Evolutionary conservation across 495 filamentous ascomycete genomes (phyloP).

Genomic region (Friedmanniomyces endolithicus): DNA sequence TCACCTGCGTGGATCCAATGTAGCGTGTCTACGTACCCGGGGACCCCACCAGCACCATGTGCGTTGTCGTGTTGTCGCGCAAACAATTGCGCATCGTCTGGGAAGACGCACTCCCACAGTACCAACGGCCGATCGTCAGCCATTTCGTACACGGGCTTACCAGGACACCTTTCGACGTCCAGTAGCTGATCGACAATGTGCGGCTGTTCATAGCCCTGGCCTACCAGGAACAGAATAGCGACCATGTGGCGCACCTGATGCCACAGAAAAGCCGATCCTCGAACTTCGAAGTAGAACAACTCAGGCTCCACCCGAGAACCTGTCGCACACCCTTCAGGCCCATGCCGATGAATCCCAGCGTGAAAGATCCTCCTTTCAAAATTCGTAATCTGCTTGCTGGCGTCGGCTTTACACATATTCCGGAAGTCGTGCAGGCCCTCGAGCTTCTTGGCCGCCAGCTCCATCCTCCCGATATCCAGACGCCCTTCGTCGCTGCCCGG

Average conservation of each 20-base stretch:
- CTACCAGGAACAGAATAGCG: slow-evolving; percentile 75
- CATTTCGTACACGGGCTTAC: slow-evolving; percentile 76
- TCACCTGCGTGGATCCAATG: slow-evolving; percentile 67
- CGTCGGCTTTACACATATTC: slow-evolving; percentile 90
- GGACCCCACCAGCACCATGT: slow-evolving; percentile 17
- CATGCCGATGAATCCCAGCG: slow-evolving; percentile 52
- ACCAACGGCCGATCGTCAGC: slow-evolving; percentile 80
- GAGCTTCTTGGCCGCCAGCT: slow-evolving; percentile 60
- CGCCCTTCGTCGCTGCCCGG: slow-evolving; percentile 36
- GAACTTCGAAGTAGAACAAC: slow-evolving; percentile 73
- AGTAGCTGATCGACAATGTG: slow-evolving; percentile 59
- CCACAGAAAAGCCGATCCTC: slow-evolving; percentile 93
- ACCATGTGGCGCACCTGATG: slow-evolving; percentile 94
- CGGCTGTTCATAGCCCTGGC: slow-evolving; percentile 72
- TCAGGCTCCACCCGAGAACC: slow-evolving; percentile 34
- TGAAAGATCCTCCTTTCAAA: slow-evolving; percentile 66
- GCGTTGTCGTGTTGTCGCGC: not conserved
- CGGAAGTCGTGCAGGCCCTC: slow-evolving; percentile 86
- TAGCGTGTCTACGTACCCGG: slow-evolving; percentile 47
- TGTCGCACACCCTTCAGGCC: not conserved
- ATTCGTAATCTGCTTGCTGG: slow-evolving; percentile 69
- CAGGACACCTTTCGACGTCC: slow-evolving; percentile 53
- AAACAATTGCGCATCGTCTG: slow-evolving; percentile 27
- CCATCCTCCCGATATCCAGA: slow-evolving; percentile 81
- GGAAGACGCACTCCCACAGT: slow-evolving; percentile 90